Evolutionary conservation across 2,329 filamentous ascomycete genomes (phyloP), one percentile per base, ranked within the genome.

Genomic region (Monosporascus sp.): DNA sequence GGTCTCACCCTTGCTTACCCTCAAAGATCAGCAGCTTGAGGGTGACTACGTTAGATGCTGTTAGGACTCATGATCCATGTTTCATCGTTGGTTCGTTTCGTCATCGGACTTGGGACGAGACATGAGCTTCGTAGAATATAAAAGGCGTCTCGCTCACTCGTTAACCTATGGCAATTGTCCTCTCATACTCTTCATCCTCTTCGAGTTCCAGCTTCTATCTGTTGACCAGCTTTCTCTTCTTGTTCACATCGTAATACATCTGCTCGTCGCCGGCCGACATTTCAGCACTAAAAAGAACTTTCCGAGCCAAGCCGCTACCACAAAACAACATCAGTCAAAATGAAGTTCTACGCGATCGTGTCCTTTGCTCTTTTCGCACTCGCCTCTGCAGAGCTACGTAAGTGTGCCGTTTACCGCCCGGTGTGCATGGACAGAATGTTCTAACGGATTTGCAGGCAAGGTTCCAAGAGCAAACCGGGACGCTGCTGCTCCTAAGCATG

Each of bases 231-330:
- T 48, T 62, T 60, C 62, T 57, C 58, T 60, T 65, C 60, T 54
- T 55, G 51, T 65, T 61, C 61, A 44, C 27, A 53, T 65, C 64
- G 55, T 62, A 56, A 66, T 65, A 58, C 61, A 67, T 64, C 64
- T 70, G 66, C 70, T 72, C 65, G 77, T 80, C 77, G 77, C 77
- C 75, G 77, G 77, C 65, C 77, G 77, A 80, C 77, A 64, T 68
- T 67, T 46, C 66, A 68, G 63, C 53, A 54, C 62, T 65, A 24
- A 46, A 35, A 11, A n/a, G n/a, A n/a, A n/a, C n/a, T n/a, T 62
- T 52, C 48, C 50, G 48, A 62, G 50, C 53, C 61, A 54, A 53
- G 57, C 56, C 50, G 57, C 57, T 52, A 47, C 31, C 38, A 47
- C 49, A 54, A 53, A 54, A 57, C 50, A 41, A 62, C 53, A 62